These are phyloP conservation scores for Physocladia obscura DNA, from an alignment of 192 early-diverging fungal species.

Conservation along the genomic window DNA sequence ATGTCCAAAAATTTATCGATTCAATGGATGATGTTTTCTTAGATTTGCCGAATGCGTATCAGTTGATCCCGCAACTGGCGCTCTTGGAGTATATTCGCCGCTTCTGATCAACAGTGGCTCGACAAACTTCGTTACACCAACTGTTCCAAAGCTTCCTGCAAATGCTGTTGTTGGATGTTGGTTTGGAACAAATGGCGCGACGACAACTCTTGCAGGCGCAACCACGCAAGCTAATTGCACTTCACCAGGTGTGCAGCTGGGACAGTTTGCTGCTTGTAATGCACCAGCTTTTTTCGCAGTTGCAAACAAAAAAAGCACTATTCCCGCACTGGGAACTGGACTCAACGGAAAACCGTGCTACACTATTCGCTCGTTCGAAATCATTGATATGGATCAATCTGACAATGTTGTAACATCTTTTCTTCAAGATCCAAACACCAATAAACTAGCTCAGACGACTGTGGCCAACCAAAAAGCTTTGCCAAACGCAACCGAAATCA, in stretches of 20 bases:
- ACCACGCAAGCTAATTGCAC: slow-evolving; percentile 29
- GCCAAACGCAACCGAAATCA: slow-evolving; percentile 26
- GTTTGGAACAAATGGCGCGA: slow-evolving; percentile 43
- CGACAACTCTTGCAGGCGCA: slow-evolving; percentile 33
- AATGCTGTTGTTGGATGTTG: slow-evolving; percentile 37
- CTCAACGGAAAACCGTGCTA: slow-evolving; percentile 32
- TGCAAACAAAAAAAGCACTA: slow-evolving; percentile 2
- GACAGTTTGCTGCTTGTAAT: slow-evolving; percentile 48
- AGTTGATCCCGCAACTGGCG: slow-evolving; percentile 32
- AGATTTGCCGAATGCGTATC: slow-evolving; percentile 41
- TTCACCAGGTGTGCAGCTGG: slow-evolving; percentile 41
- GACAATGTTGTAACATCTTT: slow-evolving; percentile 45
- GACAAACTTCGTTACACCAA: slow-evolving; percentile 32
- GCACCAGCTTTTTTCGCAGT: slow-evolving; percentile 33
- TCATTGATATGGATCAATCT: slow-evolving; percentile 40
- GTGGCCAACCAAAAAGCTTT: slow-evolving; percentile 24
- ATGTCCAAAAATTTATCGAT: background rate
- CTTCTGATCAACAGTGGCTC: slow-evolving; percentile 39
- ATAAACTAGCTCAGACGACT: slow-evolving; percentile 40
- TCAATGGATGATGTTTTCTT: background rate
- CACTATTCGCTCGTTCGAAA: slow-evolving; percentile 40
- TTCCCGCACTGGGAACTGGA: slow-evolving; percentile 34
- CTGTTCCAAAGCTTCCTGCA: slow-evolving; percentile 33
- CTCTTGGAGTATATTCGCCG: slow-evolving; percentile 37
- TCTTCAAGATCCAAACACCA: slow-evolving; percentile 10